These are phyloP conservation scores for Lactarius trivialis DNA, from an alignment of 768 basidiomycete genomes.

Conservation along the genomic window DNA sequence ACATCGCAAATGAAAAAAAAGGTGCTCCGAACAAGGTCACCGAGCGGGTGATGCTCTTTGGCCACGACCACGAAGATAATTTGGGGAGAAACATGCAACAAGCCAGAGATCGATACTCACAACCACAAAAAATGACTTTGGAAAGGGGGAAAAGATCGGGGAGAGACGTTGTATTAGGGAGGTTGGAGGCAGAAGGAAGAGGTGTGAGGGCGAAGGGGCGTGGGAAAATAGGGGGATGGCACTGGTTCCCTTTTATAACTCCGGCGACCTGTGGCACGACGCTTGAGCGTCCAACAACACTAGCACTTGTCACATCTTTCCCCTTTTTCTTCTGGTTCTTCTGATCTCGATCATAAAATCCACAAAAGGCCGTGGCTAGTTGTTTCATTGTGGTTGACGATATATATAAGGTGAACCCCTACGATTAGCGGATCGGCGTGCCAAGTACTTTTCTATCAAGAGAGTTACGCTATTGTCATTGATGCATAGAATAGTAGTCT, in stretches of 20 bases:
- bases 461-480: background rate
- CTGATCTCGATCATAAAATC: background rate
- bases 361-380: background rate
- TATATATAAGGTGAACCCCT: background rate
- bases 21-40: conserved; percentile 10
- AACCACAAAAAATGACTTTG: conserved; percentile 2
- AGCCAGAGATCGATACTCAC: conserved; percentile 5
- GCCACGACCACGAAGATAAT: background rate
- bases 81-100: background rate
- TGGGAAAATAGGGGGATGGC: conserved; percentile 25
- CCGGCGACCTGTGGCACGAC: conserved; percentile 18
- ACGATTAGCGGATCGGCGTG: background rate
- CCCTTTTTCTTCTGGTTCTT: background rate
- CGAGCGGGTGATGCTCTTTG: background rate
- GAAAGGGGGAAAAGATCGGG: conserved; percentile 7
- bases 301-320: conserved; percentile 2
- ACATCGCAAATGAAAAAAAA: background rate
- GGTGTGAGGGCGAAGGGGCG: conserved; percentile 26
- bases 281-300: conserved; percentile 8
- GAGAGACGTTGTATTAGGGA: conserved; percentile 12
- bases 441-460: background rate
- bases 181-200: conserved; percentile 22
- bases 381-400: background rate
- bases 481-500: background rate
- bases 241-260: conserved; percentile 24